Evolutionary conservation across 768 basidiomycete genomes (phyloP), one percentile per base, ranked within the genome.

Genomic region (Guyanaporus albipodus): DNA sequence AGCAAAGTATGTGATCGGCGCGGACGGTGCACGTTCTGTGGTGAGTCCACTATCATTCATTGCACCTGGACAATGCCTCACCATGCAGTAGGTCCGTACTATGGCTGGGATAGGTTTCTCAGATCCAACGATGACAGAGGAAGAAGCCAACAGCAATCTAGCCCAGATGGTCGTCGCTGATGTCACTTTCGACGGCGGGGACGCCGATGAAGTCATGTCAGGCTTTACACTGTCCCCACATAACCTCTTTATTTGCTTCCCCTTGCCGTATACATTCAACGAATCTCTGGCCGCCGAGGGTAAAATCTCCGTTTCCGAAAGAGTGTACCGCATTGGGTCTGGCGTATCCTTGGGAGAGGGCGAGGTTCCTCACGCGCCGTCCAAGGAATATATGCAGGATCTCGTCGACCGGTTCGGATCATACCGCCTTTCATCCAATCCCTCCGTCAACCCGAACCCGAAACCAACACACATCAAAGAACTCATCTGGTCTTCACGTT

Each of bases 141-240:
- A 57, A 17, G 59, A 62, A 6, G 45, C 54, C 2, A 43, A 59
- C 12, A 67, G 63, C 24, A 57, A 50, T 10, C 52, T 74, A 8
- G 42, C 62, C 1, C 72, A 76, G 39, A 65, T 77, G 60, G 59
- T 73, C 22, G 57, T 78, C 42, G 78, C 74, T 1, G 78, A 79
- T 52, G 65, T 79, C 38, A 63, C 58, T 0, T 69, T 77, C 49
- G 44, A 59, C 19, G 26, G 39, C 15, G 2, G 21, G 8, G 29
- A 42, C 32, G 17, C 29, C 10, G 52, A 48, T 11, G 17, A 37
- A 6, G 6, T 32, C n/a, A 4, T 42, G 54, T 26, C 57, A 59
- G 29, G 54, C 27, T 55, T 44, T 17, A 63, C 63, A 11, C 44
- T 67, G 29, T 59, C 64, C 6, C 39, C 55, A 10, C 56, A 64